Evolutionary conservation across 2,329 filamentous ascomycete genomes (phyloP).

Genomic region (Trichoderma asperellum): DNA sequence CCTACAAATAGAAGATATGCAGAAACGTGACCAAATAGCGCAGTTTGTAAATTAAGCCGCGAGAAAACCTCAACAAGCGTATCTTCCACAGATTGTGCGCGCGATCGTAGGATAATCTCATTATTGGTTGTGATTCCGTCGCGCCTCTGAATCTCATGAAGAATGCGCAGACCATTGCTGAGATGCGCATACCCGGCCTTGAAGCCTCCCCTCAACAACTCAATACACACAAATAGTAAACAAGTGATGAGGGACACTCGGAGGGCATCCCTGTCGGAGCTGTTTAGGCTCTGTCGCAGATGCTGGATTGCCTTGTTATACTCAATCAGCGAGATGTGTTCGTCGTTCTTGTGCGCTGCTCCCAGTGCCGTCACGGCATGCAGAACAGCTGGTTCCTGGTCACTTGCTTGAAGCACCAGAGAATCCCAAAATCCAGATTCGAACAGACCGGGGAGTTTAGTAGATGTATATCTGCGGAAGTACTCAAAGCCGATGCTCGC

Average conservation of each 20-base stretch:
- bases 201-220: constrained; percentile 44
- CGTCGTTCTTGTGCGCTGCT: constrained; percentile 40
- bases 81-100: constrained; percentile 27
- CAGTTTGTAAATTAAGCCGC: constrained; percentile 37
- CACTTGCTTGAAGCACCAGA: constrained; percentile 45
- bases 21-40: constrained; percentile 38
- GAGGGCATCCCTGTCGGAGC: constrained; percentile 36
- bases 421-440: constrained; percentile 45
- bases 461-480: constrained; percentile 31
- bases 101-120: constrained; percentile 26
- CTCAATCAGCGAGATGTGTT: constrained; percentile 39
- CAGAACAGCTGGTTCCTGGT: constrained; percentile 45
- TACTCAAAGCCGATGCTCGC: constrained; percentile 33
- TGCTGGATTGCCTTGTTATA: constrained; percentile 47
- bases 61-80: constrained; percentile 36
- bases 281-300: constrained; percentile 38
- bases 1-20: constrained; percentile 26
- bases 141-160: constrained; percentile 33
- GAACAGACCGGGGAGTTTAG: constrained; percentile 44
- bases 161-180: constrained; percentile 38
- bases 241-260: constrained; percentile 48
- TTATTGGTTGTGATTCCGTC: constrained; percentile 11
- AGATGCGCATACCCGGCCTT: constrained; percentile 38
- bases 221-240: constrained; percentile 46
- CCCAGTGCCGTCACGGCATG: constrained; percentile 48